Base-by-base conservation (phyloP, 169 alveolate genomes). In the Babesia sp. region DNA sequence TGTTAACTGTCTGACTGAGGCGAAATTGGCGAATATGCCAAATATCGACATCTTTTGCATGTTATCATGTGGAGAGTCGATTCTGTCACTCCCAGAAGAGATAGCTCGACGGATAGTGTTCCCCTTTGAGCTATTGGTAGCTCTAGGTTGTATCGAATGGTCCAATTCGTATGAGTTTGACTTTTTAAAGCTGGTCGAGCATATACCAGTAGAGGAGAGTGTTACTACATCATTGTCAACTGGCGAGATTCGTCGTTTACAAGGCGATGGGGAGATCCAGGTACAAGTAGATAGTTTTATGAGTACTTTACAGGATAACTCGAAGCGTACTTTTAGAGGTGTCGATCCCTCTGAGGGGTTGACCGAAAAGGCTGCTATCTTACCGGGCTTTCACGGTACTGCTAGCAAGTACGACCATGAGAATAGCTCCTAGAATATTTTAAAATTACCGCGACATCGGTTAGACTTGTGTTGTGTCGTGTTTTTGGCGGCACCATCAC, bases 41-140 rank as follows among this genome's bases (percentile, higher is more conserved):
- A 81, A 63, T 60, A 64, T 88, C 22, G 88, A 89, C 67, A 66
- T 89, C 63, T 89, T 60, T 39, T 74, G 85, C 31, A 68, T 89
- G 48, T 55, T 89, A 46, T 71, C 86, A 4, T 89, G 91, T 51
- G 69, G 82, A 24, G 84, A 76, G 42, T 53, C 85, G 28, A 37
- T 39, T 11, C 67, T 68, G 5, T 71, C 76, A 48, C 71, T 84
- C 41, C 67, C 78, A 11, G 90, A 77, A 26, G 84, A 55, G 72
- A 18, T 80, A 14, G 44, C 54, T 5, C 72, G 83, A 50, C 44
- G 72, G 39, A 55, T 81, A 18, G 86, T 88, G 16, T 66, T 36
- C 39, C 90, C 93, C 2, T 89, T 58, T 57, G 93, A 89, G 60
- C 71, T 89, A 9, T 83, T 89, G 39, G 81, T 89, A 26, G 91